These are phyloP conservation scores for Dryas integrifolia DNA, from an alignment of 331 rosid species.

Conservation along the genomic window DNA sequence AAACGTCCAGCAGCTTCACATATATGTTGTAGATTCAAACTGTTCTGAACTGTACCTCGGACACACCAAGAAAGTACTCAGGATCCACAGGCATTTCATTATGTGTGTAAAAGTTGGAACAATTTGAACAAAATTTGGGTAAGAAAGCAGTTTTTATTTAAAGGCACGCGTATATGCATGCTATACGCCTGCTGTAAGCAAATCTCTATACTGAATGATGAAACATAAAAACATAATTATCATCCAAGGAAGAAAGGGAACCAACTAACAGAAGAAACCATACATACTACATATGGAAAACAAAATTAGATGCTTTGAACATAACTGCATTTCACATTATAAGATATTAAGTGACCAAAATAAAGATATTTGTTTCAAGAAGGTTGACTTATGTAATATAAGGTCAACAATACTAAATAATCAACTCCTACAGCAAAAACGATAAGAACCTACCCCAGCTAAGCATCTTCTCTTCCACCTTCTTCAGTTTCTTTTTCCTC, in stretches of 20 bases:
- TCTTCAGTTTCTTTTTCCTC: slow-evolving; percentile 84
- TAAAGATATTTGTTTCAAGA: not conserved
- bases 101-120: not conserved
- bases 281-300: slow-evolving; percentile 3
- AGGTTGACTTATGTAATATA: not conserved
- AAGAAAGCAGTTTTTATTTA: not conserved
- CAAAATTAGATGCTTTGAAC: not conserved
- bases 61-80: not conserved
- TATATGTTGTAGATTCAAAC: not conserved
- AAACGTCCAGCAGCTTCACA: not conserved
- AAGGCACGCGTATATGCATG: not conserved
- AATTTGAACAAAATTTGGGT: not conserved
- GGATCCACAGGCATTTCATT: slow-evolving; percentile 4
- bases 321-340: not conserved
- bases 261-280: not conserved
- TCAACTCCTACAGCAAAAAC: not conserved
- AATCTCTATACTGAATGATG: not conserved
- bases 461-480: slow-evolving; percentile 92
- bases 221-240: slow-evolving; percentile 6
- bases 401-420: slow-evolving; percentile 6
- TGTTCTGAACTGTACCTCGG: not conserved
- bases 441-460: slow-evolving; percentile 78
- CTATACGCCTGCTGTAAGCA: not conserved
- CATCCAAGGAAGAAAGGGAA: not conserved
- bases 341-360: not conserved